Base-by-base conservation (phyloP, 345 rosid species). In the Aquilaria malaccensis region DNA sequence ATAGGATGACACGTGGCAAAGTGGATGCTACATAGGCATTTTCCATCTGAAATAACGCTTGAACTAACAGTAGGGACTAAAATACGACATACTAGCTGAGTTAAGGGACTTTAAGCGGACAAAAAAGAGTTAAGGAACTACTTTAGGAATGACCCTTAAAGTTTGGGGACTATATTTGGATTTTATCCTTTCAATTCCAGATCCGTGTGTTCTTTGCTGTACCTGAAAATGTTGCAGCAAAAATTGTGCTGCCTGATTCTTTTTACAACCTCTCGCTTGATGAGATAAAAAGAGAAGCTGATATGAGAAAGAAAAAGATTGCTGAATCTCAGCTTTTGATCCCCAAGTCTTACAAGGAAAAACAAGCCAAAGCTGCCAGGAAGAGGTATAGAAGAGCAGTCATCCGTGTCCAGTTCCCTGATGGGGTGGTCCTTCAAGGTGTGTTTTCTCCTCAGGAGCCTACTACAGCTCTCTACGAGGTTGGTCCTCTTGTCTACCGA, bases 391-490 rank as follows among this genome's bases (percentile, higher is more conserved):
- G 58, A 65, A 83, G 82, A 70, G 72, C 87, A 33, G 57, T 94
- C 30, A 84, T 94, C 55, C 89, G 95, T 48, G 59, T 90, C 50
- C 99, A 94, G 69, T 94, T 94, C 69, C 99, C 96, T 0, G 99
- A 94, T 7, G 95, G 92, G 10, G 89, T 88, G 67, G 94, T 90
- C 57, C 92, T 94, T 66, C 99, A 90, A 70, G 99, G 92, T 45
- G 76, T 81, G 63, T 94, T 94, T 72, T 81, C 85, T 58, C 97
- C 99, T 55, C 83, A 88, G 96, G 97, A 94, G 76, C 74, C 75
- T 53, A 94, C 99, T 10, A 72, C 67, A 77, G 74, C 88, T 64
- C 85, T 90, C 30, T 94, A 94, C 43, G 86, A 88, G 97, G 98
- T 89, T 50, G 52, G 77, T 71, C 30, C 43, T 47, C 53, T 55